Conservation (phyloP, 1,284 basidiomycete genomes). For the Moesziomyces sp. region DNA sequence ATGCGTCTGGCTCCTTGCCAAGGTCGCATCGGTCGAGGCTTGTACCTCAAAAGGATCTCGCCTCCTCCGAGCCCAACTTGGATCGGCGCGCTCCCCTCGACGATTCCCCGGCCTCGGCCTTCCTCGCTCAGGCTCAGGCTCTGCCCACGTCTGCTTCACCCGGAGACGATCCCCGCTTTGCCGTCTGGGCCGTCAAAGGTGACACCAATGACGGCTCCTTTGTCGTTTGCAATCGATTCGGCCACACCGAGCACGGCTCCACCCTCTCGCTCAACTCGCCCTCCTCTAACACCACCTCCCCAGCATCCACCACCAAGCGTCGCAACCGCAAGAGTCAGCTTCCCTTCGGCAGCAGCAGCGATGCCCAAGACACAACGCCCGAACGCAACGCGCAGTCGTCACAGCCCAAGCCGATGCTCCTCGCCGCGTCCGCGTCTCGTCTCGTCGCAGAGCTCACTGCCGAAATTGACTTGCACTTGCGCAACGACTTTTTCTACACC, state of each 20-base stretch:
- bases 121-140: slow-evolving; percentile 37
- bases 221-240: slow-evolving; percentile 33
- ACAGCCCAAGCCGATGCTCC: slow-evolving; percentile 21
- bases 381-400: background rate
- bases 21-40: background rate
- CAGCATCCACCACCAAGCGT: slow-evolving; percentile 18
- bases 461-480: slow-evolving; percentile 55
- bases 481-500: slow-evolving; percentile 62
- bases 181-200: slow-evolving; percentile 54
- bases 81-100: background rate
- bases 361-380: background rate
- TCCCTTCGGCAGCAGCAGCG: slow-evolving; percentile 13
- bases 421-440: slow-evolving; percentile 53
- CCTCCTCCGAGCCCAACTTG: background rate
- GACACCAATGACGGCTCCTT: slow-evolving; percentile 33
- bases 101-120: slow-evolving; percentile 7
- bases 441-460: slow-evolving; percentile 63
- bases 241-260: slow-evolving; percentile 16
- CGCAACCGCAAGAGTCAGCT: slow-evolving; percentile 25
- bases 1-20: background rate
- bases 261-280: slow-evolving; percentile 6
- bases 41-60: background rate
- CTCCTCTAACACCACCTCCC: slow-evolving; percentile 10
- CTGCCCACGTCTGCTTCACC: slow-evolving; percentile 43
- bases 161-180: slow-evolving; percentile 59